These are phyloP conservation scores for Daedalea quercina DNA, from an alignment of 768 basidiomycete genomes.

Conservation along the genomic window DNA sequence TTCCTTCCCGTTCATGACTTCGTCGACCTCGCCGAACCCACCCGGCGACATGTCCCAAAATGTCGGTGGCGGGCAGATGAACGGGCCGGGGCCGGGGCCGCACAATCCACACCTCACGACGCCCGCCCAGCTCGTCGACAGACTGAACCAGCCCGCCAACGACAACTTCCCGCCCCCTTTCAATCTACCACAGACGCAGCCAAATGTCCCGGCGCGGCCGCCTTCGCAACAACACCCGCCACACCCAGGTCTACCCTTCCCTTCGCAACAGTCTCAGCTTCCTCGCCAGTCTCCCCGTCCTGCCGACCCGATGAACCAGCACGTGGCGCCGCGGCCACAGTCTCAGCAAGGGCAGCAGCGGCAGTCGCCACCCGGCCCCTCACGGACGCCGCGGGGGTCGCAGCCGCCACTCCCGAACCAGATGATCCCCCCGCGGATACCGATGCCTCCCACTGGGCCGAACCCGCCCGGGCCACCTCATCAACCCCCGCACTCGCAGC, in stretches of 20 bases:
- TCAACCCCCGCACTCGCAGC: slow-evolving; percentile 9
- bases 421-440: slow-evolving; percentile 16
- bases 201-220: slow-evolving; percentile 12
- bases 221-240: slow-evolving; percentile 32
- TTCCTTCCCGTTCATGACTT: slow-evolving; percentile 29
- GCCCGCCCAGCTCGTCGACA: slow-evolving; percentile 58
- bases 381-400: slow-evolving; percentile 40
- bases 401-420: slow-evolving; percentile 28
- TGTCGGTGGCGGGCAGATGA: slow-evolving; percentile 9
- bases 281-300: slow-evolving; percentile 40
- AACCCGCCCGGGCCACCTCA: slow-evolving; percentile 11
- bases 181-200: slow-evolving; percentile 5
- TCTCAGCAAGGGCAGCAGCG: slow-evolving; percentile 47
- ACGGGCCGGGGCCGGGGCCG: slow-evolving; percentile 31
- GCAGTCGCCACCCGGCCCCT: slow-evolving; percentile 40
- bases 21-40: slow-evolving; percentile 40
- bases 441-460: slow-evolving; percentile 3
- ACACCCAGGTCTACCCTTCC: slow-evolving; percentile 30
- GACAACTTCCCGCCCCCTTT: slow-evolving; percentile 5
- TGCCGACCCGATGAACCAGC: slow-evolving; percentile 28
- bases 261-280: background rate
- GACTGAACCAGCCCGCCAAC: slow-evolving; percentile 31
- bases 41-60: slow-evolving; percentile 38
- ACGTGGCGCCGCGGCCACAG: slow-evolving; percentile 44
- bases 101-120: slow-evolving; percentile 45